Percentiles rank a stretch among this genome's conserved stretches.
These are phyloP conservation scores for Trypanosoma brucei DNA, from an alignment of 208 protist genomes.

Conservation along the genomic window DNA sequence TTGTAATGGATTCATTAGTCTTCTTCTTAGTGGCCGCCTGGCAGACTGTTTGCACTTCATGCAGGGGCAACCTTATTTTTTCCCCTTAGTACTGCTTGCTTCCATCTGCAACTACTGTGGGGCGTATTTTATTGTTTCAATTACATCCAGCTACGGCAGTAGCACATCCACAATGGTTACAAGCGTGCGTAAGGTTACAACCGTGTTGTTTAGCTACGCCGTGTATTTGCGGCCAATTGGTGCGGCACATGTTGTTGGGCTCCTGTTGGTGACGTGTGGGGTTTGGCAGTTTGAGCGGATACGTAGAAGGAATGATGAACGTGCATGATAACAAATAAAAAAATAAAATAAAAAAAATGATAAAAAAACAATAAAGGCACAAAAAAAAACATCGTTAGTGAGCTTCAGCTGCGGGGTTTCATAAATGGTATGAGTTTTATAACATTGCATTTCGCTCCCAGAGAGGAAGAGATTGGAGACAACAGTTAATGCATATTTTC, in stretches of 20 bases:
- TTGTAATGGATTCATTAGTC: slow-evolving; percentile 12
- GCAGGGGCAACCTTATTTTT: not conserved
- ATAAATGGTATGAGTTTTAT: no score
- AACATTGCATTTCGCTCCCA: no score
- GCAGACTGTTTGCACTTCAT: slow-evolving; percentile 2
- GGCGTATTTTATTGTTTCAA: slow-evolving; percentile 39
- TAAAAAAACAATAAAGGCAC: not conserved
- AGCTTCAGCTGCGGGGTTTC: no score
- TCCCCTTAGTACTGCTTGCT: slow-evolving; percentile 22
- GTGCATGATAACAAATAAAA: not conserved
- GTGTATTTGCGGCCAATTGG: slow-evolving; percentile 43
- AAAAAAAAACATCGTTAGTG: no score
- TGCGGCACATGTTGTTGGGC: slow-evolving; percentile 25
- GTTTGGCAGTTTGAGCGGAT: slow-evolving; percentile 37
- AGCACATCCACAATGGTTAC: slow-evolving; percentile 59
- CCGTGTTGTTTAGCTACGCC: slow-evolving; percentile 47
- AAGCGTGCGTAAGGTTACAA: slow-evolving; percentile 62
- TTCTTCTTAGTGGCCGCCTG: slow-evolving; percentile 7
- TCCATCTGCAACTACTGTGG: slow-evolving; percentile 31
- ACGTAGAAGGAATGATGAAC: slow-evolving; percentile 2
- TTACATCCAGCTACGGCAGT: slow-evolving; percentile 42
- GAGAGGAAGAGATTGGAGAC: no score
- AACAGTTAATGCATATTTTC: no score
- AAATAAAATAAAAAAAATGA: no score
- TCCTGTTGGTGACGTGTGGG: slow-evolving; percentile 31